phyloP scores from a whole-genome alignment of 2,329 filamentous ascomycete genomes.

The Ramularia collo-cygni region DNA sequence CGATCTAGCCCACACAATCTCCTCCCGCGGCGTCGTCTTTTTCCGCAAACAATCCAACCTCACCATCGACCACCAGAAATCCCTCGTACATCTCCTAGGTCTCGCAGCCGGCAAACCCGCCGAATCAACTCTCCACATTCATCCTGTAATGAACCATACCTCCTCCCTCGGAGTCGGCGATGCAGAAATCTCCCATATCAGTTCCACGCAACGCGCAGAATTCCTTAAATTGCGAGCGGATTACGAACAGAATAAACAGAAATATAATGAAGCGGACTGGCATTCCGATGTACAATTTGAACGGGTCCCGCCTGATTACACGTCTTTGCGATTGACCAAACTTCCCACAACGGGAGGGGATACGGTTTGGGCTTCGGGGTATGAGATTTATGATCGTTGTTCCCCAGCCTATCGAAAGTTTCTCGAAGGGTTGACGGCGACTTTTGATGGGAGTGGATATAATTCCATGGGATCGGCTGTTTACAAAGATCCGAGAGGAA shows the following conservation, averaged over 20 bases:
- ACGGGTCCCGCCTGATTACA: constrained; percentile 57
- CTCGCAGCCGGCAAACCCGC: constrained; percentile 52
- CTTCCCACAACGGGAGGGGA: constrained; percentile 50
- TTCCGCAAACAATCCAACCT: constrained; percentile 57
- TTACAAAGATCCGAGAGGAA: constrained; percentile 19
- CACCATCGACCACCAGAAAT: constrained; percentile 56
- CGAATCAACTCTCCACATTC: constrained; percentile 53
- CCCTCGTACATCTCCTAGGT: constrained; percentile 54
- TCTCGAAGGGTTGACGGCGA: constrained; percentile 53
- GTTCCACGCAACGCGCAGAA: constrained; percentile 49
- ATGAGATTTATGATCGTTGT: constrained; percentile 60
- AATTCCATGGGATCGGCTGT: constrained; percentile 30
- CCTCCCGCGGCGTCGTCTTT: constrained; percentile 62
- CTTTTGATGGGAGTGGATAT: constrained; percentile 30
- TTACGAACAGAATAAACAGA: constrained; percentile 19
- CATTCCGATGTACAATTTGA: constrained; percentile 61
- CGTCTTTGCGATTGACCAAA: constrained; percentile 50
- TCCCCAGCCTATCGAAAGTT: constrained; percentile 51
- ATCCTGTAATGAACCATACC: constrained; percentile 51
- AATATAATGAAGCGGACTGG: constrained; percentile 30
- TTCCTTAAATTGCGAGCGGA: constrained; percentile 31
- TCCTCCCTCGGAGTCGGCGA: constrained; percentile 48
- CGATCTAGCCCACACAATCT: constrained; percentile 45
- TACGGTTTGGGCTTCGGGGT: constrained; percentile 62
- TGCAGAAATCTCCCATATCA: constrained; percentile 58